These are phyloP conservation scores for Peltaster fructicola DNA, from an alignment of 2,329 filamentous ascomycete species.

Conservation along the genomic window DNA sequence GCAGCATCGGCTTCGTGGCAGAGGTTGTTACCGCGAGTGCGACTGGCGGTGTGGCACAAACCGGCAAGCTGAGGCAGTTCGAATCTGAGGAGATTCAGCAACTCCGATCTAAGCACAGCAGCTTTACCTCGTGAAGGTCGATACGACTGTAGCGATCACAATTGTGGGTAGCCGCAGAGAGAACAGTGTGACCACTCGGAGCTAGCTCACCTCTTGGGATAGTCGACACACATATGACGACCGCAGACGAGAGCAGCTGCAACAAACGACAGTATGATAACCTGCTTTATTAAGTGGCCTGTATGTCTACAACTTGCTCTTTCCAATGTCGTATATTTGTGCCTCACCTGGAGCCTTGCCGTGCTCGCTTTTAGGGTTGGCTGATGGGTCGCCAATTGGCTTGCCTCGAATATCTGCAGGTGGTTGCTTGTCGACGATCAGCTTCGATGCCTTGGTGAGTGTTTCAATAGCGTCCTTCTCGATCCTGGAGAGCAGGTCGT, in stretches of 20 bases:
- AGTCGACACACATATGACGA: no score
- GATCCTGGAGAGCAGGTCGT: constrained; percentile 27
- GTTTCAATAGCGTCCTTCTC: constrained; percentile 28
- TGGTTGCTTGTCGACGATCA: constrained; percentile 22
- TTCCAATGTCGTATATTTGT: constrained; percentile 24
- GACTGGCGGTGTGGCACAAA: constrained; percentile 18
- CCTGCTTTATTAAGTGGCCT: no score
- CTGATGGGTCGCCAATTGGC: constrained; percentile 8
- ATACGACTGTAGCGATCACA: no score
- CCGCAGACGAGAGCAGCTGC: no score
- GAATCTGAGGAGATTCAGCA: constrained; percentile 16
- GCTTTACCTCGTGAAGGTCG: constrained; percentile 12
- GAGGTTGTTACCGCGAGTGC: constrained; percentile 17
- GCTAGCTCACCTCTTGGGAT: no score
- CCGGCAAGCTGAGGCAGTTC: constrained; percentile 18
- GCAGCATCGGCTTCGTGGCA: constrained; percentile 14
- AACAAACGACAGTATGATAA: neutral
- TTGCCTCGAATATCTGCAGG: constrained; percentile 16
- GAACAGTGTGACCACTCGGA: no score
- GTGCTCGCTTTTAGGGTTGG: constrained; percentile 11
- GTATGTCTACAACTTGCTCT: constrained; percentile 22
- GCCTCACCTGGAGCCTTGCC: constrained; percentile 23
- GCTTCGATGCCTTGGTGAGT: constrained; percentile 20
- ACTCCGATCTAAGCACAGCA: constrained; percentile 13
- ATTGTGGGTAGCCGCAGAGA: no score